Evolutionary conservation across 2,329 filamentous ascomycete species (phyloP).

Genomic region (Trichoderma breve): DNA sequence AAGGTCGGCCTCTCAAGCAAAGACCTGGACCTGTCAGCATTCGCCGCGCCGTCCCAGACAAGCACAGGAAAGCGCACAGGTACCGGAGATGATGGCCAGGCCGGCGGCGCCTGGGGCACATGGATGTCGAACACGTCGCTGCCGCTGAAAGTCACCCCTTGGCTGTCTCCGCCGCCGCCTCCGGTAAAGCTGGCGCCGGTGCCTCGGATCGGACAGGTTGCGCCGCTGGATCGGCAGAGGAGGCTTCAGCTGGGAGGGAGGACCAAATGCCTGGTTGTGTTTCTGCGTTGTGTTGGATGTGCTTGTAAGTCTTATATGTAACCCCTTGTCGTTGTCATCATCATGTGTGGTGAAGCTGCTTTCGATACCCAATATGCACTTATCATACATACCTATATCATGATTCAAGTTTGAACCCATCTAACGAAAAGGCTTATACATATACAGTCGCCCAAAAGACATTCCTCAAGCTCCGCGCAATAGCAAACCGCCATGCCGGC

Average conservation of each 20-base stretch:
- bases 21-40: conserved; percentile 41
- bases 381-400: neutral
- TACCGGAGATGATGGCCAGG: neutral
- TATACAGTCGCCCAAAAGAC: conserved; percentile 53
- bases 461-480: conserved; percentile 54
- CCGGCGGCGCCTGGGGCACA: conserved; percentile 37
- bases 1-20: conserved; percentile 55
- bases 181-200: conserved; percentile 45
- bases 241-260: conserved; percentile 45
- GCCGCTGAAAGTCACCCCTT: conserved; percentile 52
- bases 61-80: neutral
- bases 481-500: conserved; percentile 51
- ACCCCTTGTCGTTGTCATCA: neutral
- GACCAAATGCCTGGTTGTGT: conserved; percentile 47
- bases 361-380: neutral
- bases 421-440: neutral
- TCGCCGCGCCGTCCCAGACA: conserved; percentile 29
- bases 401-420: neutral
- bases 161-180: conserved; percentile 51
- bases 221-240: conserved; percentile 47
- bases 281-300: conserved; percentile 55
- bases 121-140: conserved; percentile 45
- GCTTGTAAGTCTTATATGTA: conserved; percentile 30
- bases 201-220: conserved; percentile 49
- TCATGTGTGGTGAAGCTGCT: neutral